Conservation (phyloP, 768 basidiomycete genomes). For the Phaeotremella fagi region DNA sequence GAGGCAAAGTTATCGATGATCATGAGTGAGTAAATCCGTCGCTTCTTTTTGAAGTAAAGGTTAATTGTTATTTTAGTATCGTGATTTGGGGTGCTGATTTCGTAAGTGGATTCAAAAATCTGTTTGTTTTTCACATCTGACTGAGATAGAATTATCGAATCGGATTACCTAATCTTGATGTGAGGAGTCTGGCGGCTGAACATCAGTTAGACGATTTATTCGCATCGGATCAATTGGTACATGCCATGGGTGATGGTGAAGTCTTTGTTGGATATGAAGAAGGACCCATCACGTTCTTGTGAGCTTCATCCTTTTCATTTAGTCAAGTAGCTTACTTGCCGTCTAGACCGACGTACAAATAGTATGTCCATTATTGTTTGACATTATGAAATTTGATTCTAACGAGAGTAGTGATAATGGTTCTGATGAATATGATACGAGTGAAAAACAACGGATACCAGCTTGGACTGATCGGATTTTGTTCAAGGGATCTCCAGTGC, state of each 20-base stretch:
- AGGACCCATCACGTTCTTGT: conserved; percentile 75
- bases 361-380: conserved; percentile 58
- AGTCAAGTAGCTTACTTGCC: not conserved
- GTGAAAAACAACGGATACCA: conserved; percentile 92
- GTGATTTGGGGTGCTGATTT: conserved; percentile 92
- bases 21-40: conserved; percentile 68
- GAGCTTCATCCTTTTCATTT: not conserved
- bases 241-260: conserved; percentile 64
- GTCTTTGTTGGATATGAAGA: conserved; percentile 83
- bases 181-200: conserved; percentile 60
- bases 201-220: conserved; percentile 70
- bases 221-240: conserved; percentile 73
- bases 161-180: conserved; percentile 75
- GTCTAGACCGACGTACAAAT: conserved; percentile 83
- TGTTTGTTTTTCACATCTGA: not conserved
- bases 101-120: conserved; percentile 11
- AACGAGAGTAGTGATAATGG: conserved; percentile 46
- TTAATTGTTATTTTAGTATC: conserved; percentile 56
- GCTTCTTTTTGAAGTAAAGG: not conserved
- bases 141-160: conserved; percentile 72
- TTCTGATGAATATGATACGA: conserved; percentile 82
- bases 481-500: conserved; percentile 61
- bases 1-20: conserved; percentile 78
- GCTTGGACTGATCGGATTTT: conserved; percentile 99
- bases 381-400: not conserved